A percentile compares a stretch with the other conserved stretches of the same genome.
phyloP scores from a whole-genome alignment of 495 filamentous ascomycete genomes.

The Penicillium egyptiacum region DNA sequence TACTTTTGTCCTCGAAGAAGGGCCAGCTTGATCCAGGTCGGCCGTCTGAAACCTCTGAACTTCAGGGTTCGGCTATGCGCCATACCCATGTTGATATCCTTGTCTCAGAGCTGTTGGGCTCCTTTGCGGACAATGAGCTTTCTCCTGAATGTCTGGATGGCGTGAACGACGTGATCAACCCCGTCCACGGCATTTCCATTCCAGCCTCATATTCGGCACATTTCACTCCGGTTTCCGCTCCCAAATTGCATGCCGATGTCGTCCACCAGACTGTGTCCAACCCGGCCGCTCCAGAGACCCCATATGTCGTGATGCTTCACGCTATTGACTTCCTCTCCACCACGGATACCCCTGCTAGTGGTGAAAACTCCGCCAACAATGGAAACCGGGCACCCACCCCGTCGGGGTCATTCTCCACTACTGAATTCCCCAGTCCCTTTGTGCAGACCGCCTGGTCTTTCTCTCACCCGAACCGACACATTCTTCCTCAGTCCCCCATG shows the following conservation, averaged over 20 bases:
- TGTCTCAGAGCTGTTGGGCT: conserved; percentile 89
- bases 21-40: conserved; percentile 21
- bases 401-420: conserved; percentile 28
- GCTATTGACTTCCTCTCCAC: conserved; percentile 75
- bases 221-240: conserved; percentile 85
- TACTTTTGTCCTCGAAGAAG: conserved; percentile 30
- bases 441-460: conserved; percentile 52
- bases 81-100: conserved; percentile 83
- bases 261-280: conserved; percentile 58
- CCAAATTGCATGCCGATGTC: conserved; percentile 81
- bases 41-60: conserved; percentile 12
- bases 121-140: conserved; percentile 88
- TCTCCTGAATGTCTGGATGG: conserved; percentile 89
- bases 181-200: conserved; percentile 84
- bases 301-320: conserved; percentile 92
- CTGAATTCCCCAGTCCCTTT: conserved; percentile 35
- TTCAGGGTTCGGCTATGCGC: conserved; percentile 9
- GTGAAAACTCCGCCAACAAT: conserved; percentile 16
- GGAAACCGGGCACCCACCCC: conserved; percentile 34
- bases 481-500: conserved; percentile 34
- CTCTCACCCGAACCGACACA: conserved; percentile 47
- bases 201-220: conserved; percentile 90
- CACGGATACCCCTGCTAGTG: conserved; percentile 23
- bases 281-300: conserved; percentile 70
- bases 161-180: conserved; percentile 79